phyloP scores from a whole-genome alignment of 345 rosid genomes.

The Boechera stricta region DNA sequence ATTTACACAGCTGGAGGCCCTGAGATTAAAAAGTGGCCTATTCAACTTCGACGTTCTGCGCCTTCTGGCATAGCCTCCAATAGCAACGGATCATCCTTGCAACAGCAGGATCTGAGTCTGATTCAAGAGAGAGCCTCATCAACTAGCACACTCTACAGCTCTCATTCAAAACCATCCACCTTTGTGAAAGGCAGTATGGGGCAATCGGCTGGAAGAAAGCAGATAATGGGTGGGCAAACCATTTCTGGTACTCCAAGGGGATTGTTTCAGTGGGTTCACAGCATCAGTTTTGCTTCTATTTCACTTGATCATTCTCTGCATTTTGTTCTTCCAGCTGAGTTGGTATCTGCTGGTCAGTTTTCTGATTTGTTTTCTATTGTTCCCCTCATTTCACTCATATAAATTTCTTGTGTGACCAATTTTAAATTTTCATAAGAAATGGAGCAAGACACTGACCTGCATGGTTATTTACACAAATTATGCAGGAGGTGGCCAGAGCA shows the following conservation, averaged over 20 bases:
- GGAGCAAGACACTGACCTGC: slow-evolving; percentile 23
- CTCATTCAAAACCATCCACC: slow-evolving; percentile 81
- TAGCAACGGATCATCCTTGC: slow-evolving; percentile 76
- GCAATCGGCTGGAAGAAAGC: slow-evolving; percentile 81
- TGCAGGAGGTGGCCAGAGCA: slow-evolving; percentile 73
- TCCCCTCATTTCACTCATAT: slow-evolving; percentile 7
- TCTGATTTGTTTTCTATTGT: slow-evolving; percentile 3
- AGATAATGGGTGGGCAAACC: slow-evolving; percentile 71
- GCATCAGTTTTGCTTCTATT: slow-evolving; percentile 86
- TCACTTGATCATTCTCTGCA: slow-evolving; percentile 86
- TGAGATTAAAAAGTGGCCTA: slow-evolving; percentile 93
- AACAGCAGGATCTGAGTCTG: slow-evolving; percentile 91
- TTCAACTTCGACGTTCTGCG: slow-evolving; percentile 86
- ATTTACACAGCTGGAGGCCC: slow-evolving; percentile 89
- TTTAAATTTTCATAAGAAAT: slow-evolving; percentile 2
- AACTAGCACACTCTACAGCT: slow-evolving; percentile 76
- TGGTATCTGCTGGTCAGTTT: slow-evolving; percentile 71
- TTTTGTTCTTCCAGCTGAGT: slow-evolving; percentile 80
- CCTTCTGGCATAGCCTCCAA: slow-evolving; percentile 77
- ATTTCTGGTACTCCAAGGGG: slow-evolving; percentile 77
- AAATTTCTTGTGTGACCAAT: background rate
- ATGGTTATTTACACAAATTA: slow-evolving; percentile 17
- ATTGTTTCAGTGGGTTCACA: slow-evolving; percentile 95
- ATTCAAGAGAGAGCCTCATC: slow-evolving; percentile 93
- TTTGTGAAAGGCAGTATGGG: slow-evolving; percentile 90